Evolutionary conservation across 805 yeast genomes (phyloP).

Genomic region (Lachancea nothofagi): DNA sequence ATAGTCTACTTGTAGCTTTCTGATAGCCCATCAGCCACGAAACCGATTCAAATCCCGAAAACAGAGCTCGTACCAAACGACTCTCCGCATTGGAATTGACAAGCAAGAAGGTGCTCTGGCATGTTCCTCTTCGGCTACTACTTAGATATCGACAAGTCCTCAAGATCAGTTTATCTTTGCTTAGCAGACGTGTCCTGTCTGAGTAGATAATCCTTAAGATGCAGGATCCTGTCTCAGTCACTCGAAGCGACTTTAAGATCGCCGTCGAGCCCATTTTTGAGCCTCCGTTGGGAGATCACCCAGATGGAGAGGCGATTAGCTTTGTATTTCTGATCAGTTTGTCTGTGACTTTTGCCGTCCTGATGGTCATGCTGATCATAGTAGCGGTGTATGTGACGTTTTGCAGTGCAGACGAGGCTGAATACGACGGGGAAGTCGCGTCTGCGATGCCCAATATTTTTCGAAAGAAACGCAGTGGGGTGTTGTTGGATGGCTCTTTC

Average conservation of each 20-base stretch:
- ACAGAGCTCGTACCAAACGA: too few relatives aligned
- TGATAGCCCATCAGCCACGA: too few relatives aligned
- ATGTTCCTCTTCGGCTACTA: not conserved
- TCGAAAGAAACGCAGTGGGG: constrained; percentile 24
- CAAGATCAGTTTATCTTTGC: too few relatives aligned
- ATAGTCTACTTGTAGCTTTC: too few relatives aligned
- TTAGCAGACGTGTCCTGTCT: too few relatives aligned
- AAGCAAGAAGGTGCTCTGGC: too few relatives aligned
- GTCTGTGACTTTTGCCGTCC: constrained; percentile 32
- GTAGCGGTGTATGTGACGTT: constrained; percentile 32
- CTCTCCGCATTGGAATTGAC: too few relatives aligned
- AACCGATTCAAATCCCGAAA: too few relatives aligned
- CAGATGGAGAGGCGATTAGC: constrained; percentile 29
- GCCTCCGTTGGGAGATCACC: constrained; percentile 14
- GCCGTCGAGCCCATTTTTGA: constrained; percentile 7
- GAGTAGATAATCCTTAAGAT: not conserved
- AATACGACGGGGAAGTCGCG: constrained; percentile 29
- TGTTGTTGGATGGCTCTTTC: constrained; percentile 29
- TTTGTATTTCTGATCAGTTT: constrained; percentile 32
- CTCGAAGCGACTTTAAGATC: constrained; percentile 2
- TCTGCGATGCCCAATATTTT: constrained; percentile 21
- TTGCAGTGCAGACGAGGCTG: constrained; percentile 30
- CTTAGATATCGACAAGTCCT: too few relatives aligned
- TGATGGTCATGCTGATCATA: constrained; percentile 29
- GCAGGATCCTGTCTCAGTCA: not conserved